phyloP scores from a whole-genome alignment of 148 eudicot species.

The Camellia sinensis region DNA sequence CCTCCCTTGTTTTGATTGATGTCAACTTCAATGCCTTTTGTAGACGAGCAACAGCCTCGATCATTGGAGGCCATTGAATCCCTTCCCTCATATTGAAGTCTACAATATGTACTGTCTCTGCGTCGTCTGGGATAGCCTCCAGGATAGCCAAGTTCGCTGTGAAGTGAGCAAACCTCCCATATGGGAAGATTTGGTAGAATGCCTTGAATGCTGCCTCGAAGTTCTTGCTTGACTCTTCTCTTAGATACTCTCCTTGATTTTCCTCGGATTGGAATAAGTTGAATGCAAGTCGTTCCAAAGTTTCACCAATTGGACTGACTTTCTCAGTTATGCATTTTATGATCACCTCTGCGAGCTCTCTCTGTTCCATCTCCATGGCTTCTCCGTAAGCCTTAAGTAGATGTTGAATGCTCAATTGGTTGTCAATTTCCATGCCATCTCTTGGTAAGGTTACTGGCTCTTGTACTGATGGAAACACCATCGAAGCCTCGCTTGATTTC shows the following conservation, averaged over 20 bases:
- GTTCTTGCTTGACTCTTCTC: conserved; percentile 25
- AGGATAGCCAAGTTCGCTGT: conserved; percentile 33
- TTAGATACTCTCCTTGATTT: conserved; percentile 20
- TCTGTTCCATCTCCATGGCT: conserved; percentile 30
- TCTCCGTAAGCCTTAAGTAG: conserved; percentile 33
- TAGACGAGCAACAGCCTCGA: conserved; percentile 24
- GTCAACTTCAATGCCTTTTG: conserved; percentile 19
- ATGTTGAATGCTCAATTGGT: conserved; percentile 16
- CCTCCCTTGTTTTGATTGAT: conserved; percentile 16
- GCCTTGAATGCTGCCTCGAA: conserved; percentile 17
- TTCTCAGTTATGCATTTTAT: conserved; percentile 18
- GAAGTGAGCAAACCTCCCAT: conserved; percentile 36
- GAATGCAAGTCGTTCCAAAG: conserved; percentile 30
- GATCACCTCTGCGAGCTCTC: conserved; percentile 31
- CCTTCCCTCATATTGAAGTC: conserved; percentile 42
- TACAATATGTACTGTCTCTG: conserved; percentile 18
- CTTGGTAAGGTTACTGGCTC: conserved; percentile 8
- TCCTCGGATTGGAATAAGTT: conserved; percentile 20
- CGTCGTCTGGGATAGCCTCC: conserved; percentile 29
- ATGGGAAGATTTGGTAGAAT: conserved; percentile 25
- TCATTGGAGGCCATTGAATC: conserved; percentile 41
- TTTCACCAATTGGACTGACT: conserved; percentile 28
- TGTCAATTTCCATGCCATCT: conserved; percentile 24
- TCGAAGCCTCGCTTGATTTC: conserved; percentile 19
- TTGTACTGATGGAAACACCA: not conserved